A percentile compares a stretch with the other conserved stretches of the same genome.
phyloP scores from a whole-genome alignment of 441 rosid species.

The Brassica hybrid region DNA sequence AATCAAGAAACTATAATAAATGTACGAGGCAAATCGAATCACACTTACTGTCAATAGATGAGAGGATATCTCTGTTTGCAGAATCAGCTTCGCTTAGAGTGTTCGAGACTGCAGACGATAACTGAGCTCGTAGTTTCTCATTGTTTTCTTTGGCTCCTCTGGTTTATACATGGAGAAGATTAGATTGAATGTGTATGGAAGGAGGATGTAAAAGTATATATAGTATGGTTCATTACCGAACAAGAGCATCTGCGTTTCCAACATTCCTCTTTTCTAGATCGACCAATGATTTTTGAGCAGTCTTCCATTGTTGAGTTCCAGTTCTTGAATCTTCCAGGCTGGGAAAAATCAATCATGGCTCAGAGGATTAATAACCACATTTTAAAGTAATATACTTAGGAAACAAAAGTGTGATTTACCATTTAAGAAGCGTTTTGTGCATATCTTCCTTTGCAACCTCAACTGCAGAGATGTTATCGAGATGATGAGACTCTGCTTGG shows the following conservation, averaged over 20 bases:
- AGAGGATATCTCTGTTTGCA: conserved; percentile 60
- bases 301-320: conserved; percentile 84
- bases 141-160: conserved; percentile 83
- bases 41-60: conserved; percentile 79
- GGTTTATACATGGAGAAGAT: not conserved
- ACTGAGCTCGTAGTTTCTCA: conserved; percentile 59
- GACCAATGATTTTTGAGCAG: conserved; percentile 84
- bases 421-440: conserved; percentile 71
- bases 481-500: conserved; percentile 74
- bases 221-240: too few species aligned
- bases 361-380: not conserved
- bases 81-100: conserved; percentile 61
- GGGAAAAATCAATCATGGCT: conserved; percentile 23
- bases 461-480: conserved; percentile 72
- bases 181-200: conserved; percentile 7
- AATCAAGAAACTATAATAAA: conserved; percentile 29
- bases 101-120: conserved; percentile 77
- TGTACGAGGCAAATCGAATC: not conserved
- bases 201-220: not conserved
- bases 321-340: conserved; percentile 70
- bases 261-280: conserved; percentile 72
- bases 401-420: conserved; percentile 51
- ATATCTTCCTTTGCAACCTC: conserved; percentile 75
- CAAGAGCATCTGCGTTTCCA: conserved; percentile 73
- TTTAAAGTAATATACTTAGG: not conserved